Evolutionary conservation across 2,329 filamentous ascomycete genomes (phyloP).

Genomic region (Mycogone perniciosa): DNA sequence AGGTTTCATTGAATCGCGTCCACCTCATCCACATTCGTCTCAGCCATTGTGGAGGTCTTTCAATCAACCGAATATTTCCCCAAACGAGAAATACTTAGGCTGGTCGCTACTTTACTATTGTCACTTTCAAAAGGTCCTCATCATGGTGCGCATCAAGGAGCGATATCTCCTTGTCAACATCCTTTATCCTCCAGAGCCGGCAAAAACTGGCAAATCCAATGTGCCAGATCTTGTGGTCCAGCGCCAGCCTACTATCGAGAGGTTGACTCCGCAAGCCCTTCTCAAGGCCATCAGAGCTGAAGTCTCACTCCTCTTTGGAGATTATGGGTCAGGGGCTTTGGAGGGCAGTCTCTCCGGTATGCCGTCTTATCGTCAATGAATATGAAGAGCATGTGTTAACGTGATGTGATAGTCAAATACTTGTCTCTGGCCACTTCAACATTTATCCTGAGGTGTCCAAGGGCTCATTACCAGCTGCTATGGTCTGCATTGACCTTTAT

Average conservation of each 20-base stretch:
- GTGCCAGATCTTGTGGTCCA: conserved; percentile 62
- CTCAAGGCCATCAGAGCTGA: conserved; percentile 64
- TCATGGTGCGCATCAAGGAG: conserved; percentile 93
- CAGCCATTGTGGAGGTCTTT: no score
- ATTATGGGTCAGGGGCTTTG: conserved; percentile 75
- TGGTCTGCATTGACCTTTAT: conserved; percentile 87
- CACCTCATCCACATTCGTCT: no score
- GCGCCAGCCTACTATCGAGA: conserved; percentile 70
- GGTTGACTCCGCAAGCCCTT: conserved; percentile 60
- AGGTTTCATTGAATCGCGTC: no score
- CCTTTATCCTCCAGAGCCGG: conserved; percentile 64
- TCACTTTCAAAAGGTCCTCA: not conserved
- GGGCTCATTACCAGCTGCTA: conserved; percentile 76
- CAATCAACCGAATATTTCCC: no score
- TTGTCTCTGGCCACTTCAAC: conserved; percentile 88
- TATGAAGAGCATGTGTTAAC: not conserved
- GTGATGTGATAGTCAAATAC: conserved; percentile 69
- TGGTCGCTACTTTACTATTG: not conserved
- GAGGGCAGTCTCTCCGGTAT: conserved; percentile 63
- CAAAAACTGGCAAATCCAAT: conserved; percentile 27
- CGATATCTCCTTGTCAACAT: conserved; percentile 94
- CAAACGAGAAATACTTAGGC: no score
- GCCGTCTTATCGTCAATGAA: conserved; percentile 1
- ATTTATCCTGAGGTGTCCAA: conserved; percentile 78
- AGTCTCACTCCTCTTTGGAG: conserved; percentile 71